Evolutionary conservation across 75 land plant species (phyloP).

Genomic region (Pinus albicaulis): DNA sequence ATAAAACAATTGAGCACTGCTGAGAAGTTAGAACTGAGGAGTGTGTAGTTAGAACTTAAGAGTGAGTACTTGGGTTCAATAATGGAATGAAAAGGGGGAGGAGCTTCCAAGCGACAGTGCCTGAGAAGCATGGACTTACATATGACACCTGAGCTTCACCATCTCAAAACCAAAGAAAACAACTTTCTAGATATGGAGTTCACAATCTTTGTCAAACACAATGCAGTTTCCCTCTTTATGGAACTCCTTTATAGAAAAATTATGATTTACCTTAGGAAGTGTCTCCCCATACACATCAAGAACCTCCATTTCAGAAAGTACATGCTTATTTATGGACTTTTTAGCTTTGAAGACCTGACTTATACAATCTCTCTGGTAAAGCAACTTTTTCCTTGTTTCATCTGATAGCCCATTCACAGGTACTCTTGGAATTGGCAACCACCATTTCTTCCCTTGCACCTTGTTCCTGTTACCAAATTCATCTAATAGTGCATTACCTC

Average conservation of each 20-base stretch:
- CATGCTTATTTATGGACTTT: conserved; percentile 76
- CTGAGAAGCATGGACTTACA: background rate
- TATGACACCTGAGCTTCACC: background rate
- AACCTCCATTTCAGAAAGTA: conserved; percentile 77
- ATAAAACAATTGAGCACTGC: background rate
- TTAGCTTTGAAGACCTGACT: conserved; percentile 88
- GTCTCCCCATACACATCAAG: conserved; percentile 67
- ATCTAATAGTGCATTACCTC: conserved; percentile 55
- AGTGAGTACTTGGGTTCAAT: background rate
- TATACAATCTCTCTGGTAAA: conserved; percentile 51
- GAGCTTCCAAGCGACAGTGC: background rate
- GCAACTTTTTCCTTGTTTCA: conserved; percentile 49
- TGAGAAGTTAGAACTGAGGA: background rate
- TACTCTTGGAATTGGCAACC: conserved; percentile 88
- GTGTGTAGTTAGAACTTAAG: too few relatives aligned
- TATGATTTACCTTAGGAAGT: conserved; percentile 70
- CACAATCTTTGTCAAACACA: background rate
- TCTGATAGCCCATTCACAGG: conserved; percentile 74
- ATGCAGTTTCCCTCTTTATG: background rate
- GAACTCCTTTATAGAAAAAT: background rate
- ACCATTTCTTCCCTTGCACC: conserved; percentile 77
- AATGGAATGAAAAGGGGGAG: background rate
- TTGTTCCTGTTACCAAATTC: conserved; percentile 15
- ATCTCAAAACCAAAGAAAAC: background rate
- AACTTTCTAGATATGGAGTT: too few relatives aligned